phyloP scores from a whole-genome alignment of 2,329 filamentous ascomycete species.

The Sporothrix dimorphospora region DNA sequence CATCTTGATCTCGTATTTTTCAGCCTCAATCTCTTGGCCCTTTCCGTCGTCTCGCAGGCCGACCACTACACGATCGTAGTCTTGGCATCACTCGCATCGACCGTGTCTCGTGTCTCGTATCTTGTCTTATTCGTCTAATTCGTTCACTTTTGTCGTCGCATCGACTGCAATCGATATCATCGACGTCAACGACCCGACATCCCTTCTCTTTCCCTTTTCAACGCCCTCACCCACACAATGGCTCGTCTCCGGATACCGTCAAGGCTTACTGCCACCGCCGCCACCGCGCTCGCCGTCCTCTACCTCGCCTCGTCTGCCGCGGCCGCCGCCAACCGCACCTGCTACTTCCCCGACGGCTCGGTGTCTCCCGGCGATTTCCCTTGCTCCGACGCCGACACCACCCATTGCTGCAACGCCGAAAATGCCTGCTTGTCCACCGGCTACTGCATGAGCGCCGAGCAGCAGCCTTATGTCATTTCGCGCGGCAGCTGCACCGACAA shows the following conservation, averaged over 20 bases:
- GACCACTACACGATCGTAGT: neutral
- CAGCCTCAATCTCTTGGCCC: conserved; percentile 6
- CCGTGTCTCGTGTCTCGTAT: neutral
- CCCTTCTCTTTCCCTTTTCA: neutral
- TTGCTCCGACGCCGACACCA: conserved; percentile 19
- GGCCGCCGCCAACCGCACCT: conserved; percentile 22
- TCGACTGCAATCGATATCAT: neutral
- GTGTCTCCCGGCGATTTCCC: conserved; percentile 18
- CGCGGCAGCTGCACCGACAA: conserved; percentile 32
- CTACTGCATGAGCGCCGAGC: conserved; percentile 29
- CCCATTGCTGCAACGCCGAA: conserved; percentile 30
- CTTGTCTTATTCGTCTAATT: neutral
- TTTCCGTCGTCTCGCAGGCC: neutral
- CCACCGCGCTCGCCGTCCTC: neutral
- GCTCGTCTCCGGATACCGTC: neutral
- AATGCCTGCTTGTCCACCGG: conserved; percentile 30
- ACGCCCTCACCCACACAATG: neutral
- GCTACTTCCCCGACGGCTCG: conserved; percentile 32
- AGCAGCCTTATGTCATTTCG: conserved; percentile 28
- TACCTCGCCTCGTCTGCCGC: neutral
- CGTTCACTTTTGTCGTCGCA: neutral
- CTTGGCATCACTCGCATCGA: neutral
- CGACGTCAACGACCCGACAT: neutral
- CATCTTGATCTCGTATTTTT: neutral
- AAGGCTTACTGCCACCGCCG: neutral